Evolutionary conservation across 2,329 filamentous ascomycete genomes (phyloP).

Genomic region (Xylaria sp.): DNA sequence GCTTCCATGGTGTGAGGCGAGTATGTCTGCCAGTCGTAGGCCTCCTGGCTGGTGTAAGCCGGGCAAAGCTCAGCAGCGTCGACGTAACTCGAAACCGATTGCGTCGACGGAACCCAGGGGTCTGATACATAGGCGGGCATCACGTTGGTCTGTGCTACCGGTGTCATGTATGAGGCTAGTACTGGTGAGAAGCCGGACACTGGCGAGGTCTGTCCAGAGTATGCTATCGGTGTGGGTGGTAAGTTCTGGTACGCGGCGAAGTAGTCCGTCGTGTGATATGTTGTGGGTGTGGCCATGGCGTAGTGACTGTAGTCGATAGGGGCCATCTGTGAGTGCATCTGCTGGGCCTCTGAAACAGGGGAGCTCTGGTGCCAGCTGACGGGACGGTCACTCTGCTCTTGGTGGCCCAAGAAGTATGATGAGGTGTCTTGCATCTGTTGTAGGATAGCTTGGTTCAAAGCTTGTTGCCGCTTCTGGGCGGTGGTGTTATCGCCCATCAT

Average conservation of each 20-base stretch:
- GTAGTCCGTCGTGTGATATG: conserved; percentile 39
- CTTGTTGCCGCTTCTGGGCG: conserved; percentile 44
- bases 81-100: conserved; percentile 30
- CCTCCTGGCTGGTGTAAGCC: conserved; percentile 24
- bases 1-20: conserved; percentile 40
- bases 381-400: conserved; percentile 48
- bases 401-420: conserved; percentile 26
- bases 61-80: conserved; percentile 32
- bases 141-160: conserved; percentile 29
- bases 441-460: conserved; percentile 40
- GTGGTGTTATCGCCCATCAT: conserved; percentile 47
- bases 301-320: conserved; percentile 36
- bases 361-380: conserved; percentile 72
- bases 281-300: conserved; percentile 36
- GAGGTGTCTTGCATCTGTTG: conserved; percentile 33
- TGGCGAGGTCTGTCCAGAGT: conserved; percentile 56
- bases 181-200: conserved; percentile 50
- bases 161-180: conserved; percentile 40
- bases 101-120: conserved; percentile 34
- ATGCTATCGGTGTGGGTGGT: conserved; percentile 49
- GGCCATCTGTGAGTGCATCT: conserved; percentile 34
- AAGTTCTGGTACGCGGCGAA: conserved; percentile 40
- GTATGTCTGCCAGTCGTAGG: conserved; percentile 43
- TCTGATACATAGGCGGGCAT: conserved; percentile 39
- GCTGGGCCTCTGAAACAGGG: conserved; percentile 37